Conservation (phyloP, 192 early-diverging fungal species). For the Lobosporangium transversale region DNA sequence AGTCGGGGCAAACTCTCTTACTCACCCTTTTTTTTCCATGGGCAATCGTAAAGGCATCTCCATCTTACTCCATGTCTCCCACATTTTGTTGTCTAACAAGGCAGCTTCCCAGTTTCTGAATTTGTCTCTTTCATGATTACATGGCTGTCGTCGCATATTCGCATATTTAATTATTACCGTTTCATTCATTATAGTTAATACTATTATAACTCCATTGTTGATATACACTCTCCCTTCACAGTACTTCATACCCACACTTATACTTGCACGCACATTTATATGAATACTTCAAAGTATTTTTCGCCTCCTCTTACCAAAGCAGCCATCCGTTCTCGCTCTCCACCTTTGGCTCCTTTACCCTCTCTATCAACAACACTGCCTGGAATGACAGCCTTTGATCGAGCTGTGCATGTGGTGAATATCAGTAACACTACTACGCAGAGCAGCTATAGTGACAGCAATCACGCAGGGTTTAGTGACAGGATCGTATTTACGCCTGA, state of each 20-base stretch:
- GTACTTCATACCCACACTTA: background rate
- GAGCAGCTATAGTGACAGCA: slow-evolving; percentile 4
- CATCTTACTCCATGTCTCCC: too few relatives aligned
- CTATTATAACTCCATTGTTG: background rate
- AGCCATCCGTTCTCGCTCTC: slow-evolving; percentile 31
- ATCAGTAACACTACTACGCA: slow-evolving; percentile 31
- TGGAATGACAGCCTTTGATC: slow-evolving; percentile 34
- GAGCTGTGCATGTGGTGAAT: slow-evolving; percentile 43
- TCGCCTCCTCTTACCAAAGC: slow-evolving; percentile 25
- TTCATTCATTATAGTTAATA: background rate
- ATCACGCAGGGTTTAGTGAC: slow-evolving; percentile 4
- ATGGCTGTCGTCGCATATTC: too few relatives aligned
- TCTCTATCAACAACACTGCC: slow-evolving; percentile 28
- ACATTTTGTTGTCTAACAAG: too few relatives aligned
- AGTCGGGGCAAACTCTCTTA: too few relatives aligned
- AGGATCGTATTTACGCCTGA: slow-evolving; percentile 25
- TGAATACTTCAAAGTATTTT: slow-evolving; percentile 6
- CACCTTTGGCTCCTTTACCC: slow-evolving; percentile 26
- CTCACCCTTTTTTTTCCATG: too few relatives aligned
- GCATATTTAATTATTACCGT: background rate
- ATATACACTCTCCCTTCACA: too few relatives aligned
- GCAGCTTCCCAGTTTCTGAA: too few relatives aligned
- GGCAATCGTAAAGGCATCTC: too few relatives aligned
- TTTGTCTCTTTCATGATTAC: too few relatives aligned
- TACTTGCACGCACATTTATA: background rate